phyloP scores from a whole-genome alignment of 257 asterid species.

The Jacaranda mimosifolia region DNA sequence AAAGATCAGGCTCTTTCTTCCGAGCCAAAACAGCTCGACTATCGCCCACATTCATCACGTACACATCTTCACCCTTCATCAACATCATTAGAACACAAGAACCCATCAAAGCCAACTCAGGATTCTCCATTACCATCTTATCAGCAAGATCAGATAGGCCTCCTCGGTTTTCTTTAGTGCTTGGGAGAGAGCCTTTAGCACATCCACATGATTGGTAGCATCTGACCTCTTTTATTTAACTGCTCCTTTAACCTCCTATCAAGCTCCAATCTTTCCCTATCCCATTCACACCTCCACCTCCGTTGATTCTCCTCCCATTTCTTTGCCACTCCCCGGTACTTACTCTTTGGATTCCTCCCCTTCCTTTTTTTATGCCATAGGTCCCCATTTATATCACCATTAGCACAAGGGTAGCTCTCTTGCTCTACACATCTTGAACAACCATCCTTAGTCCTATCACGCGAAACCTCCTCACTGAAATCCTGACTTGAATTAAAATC shows the following conservation, averaged over 20 bases:
- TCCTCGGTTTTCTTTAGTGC: slow-evolving; percentile 89
- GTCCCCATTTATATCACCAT: slow-evolving; percentile 44
- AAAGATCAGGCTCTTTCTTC: slow-evolving; percentile 82
- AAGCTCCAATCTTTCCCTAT: slow-evolving; percentile 90
- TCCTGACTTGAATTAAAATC: not conserved
- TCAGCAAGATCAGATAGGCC: slow-evolving; percentile 81
- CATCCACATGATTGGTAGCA: slow-evolving; percentile 68
- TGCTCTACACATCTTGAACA: slow-evolving; percentile 71
- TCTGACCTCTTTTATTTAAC: slow-evolving; percentile 49
- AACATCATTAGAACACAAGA: slow-evolving; percentile 95
- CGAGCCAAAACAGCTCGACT: slow-evolving; percentile 91
- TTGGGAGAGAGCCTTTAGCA: slow-evolving; percentile 75
- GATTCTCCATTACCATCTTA: slow-evolving; percentile 79
- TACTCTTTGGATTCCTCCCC: slow-evolving; percentile 53
- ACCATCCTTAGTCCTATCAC: slow-evolving; percentile 65
- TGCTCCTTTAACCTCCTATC: slow-evolving; percentile 79
- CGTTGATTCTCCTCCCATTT: slow-evolving; percentile 93
- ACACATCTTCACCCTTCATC: slow-evolving; percentile 94
- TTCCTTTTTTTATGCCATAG: slow-evolving; percentile 45
- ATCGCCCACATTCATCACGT: slow-evolving; percentile 95
- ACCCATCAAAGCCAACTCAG: slow-evolving; percentile 98
- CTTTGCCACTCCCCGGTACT: slow-evolving; percentile 62
- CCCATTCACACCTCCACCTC: slow-evolving; percentile 94
- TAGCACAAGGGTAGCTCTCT: slow-evolving; percentile 61
- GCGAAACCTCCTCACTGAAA: slow-evolving; percentile 41